These are phyloP conservation scores for Erythrophleum ivorense DNA, from an alignment of 331 rosid genomes.

Conservation along the genomic window DNA sequence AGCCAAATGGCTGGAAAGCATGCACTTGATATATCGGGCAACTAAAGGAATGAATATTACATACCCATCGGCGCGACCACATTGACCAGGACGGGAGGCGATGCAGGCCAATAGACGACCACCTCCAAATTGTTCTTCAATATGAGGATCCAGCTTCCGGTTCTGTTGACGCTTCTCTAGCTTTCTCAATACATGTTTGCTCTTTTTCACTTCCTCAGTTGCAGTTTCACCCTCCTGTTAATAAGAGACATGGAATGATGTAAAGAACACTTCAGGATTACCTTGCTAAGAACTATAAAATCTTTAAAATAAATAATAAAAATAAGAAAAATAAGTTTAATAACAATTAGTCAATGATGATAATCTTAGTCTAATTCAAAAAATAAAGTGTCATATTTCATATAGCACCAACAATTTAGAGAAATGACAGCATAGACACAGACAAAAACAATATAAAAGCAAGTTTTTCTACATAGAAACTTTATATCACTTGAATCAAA, in stretches of 20 bases:
- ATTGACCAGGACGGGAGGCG: conserved; percentile 62
- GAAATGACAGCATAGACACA: neutral
- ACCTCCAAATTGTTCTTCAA: conserved; percentile 62
- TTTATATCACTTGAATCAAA: neutral
- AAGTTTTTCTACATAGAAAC: neutral
- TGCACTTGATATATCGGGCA: neutral
- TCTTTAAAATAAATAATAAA: neutral
- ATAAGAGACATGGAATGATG: neutral
- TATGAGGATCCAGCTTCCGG: conserved; percentile 49
- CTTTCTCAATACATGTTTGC: conserved; percentile 55
- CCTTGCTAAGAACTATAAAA: neutral
- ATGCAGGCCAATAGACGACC: conserved; percentile 58
- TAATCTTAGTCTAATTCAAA: neutral
- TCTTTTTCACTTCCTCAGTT: conserved; percentile 53
- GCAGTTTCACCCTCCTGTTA: conserved; percentile 51
- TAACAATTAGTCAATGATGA: neutral
- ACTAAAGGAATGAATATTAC: neutral
- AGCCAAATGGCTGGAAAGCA: neutral
- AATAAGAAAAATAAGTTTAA: neutral
- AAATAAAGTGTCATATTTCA: neutral
- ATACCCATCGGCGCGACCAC: conserved; percentile 61
- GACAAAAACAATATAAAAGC: neutral
- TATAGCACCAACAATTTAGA: neutral
- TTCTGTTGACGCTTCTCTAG: conserved; percentile 55
- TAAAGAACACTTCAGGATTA: neutral